Conservation (phyloP, 73 alveolate species). For the Paramecium sonneborni region DNA sequence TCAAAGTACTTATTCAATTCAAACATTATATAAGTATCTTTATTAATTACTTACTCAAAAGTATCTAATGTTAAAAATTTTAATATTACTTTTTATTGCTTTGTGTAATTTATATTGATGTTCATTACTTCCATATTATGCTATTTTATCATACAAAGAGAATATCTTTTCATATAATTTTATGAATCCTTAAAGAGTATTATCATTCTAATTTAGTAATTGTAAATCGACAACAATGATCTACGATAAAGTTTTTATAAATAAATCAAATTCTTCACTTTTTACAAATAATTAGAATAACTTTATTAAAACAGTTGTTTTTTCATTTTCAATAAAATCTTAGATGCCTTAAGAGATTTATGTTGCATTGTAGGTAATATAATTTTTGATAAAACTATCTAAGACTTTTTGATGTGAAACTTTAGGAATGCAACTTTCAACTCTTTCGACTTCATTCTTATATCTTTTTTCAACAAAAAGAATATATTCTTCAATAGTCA, state of each 20-base stretch:
- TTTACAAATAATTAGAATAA: constrained; percentile 6
- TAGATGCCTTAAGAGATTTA: neutral
- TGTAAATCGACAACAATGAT: neutral
- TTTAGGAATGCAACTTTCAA: neutral
- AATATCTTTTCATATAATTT: neutral
- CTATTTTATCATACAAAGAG: neutral
- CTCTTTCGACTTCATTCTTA: neutral
- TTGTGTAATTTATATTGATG: neutral
- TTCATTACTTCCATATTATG: neutral
- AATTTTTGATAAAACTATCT: neutral
- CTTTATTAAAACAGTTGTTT: neutral
- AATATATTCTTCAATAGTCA: neutral
- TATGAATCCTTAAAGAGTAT: neutral
- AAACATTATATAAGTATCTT: neutral
- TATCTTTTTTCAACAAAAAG: constrained; percentile 9
- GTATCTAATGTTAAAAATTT: neutral
- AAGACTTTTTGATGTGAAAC: neutral
- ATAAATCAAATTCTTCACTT: constrained; percentile 25
- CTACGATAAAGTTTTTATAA: neutral
- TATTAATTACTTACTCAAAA: neutral
- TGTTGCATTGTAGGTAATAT: neutral
- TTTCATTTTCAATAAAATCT: constrained; percentile 26
- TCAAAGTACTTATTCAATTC: constrained; percentile 36
- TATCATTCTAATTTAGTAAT: neutral
- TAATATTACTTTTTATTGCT: neutral